phyloP scores from a whole-genome alignment of 1,139 yeast species.

The Magnusiomyces magnusii region DNA sequence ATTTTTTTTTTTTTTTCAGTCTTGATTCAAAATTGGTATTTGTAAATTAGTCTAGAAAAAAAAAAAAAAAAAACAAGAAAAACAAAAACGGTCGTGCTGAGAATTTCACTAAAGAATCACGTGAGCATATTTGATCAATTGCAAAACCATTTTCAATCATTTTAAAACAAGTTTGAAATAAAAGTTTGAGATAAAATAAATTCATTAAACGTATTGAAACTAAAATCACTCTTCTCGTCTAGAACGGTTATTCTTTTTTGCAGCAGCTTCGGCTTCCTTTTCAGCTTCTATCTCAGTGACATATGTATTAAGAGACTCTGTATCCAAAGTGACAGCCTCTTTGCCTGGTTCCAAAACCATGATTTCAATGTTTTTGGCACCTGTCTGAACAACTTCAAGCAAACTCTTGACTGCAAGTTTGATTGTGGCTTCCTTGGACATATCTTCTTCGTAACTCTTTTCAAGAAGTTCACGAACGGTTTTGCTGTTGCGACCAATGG shows the following conservation, averaged over 20 bases:
- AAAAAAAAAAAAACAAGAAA: neutral
- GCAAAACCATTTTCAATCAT: too few species aligned
- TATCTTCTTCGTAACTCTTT: slow-evolving; percentile 71
- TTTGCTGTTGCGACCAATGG: slow-evolving; percentile 92
- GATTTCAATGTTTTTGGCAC: slow-evolving; percentile 92
- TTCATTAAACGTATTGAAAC: neutral
- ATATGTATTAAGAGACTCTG: slow-evolving; percentile 66
- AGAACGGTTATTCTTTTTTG: slow-evolving; percentile 51
- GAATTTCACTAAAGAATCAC: neutral
- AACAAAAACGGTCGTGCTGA: neutral
- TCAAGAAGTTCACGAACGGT: slow-evolving; percentile 95
- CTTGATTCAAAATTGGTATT: neutral
- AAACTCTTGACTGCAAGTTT: slow-evolving; percentile 78
- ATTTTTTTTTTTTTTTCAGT: neutral
- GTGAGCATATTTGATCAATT: neutral
- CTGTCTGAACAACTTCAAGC: slow-evolving; percentile 95
- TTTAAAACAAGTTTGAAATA: too few species aligned
- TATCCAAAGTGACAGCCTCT: slow-evolving; percentile 40
- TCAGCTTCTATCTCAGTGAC: slow-evolving; percentile 87
- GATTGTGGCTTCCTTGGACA: slow-evolving; percentile 67
- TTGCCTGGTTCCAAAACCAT: slow-evolving; percentile 71
- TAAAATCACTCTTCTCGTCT: neutral
- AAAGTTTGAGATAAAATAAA: neutral
- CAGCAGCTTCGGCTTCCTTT: slow-evolving; percentile 83
- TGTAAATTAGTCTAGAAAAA: neutral